phyloP scores from a whole-genome alignment of 208 protist genomes.

The Acanthamoeba royreba region DNA sequence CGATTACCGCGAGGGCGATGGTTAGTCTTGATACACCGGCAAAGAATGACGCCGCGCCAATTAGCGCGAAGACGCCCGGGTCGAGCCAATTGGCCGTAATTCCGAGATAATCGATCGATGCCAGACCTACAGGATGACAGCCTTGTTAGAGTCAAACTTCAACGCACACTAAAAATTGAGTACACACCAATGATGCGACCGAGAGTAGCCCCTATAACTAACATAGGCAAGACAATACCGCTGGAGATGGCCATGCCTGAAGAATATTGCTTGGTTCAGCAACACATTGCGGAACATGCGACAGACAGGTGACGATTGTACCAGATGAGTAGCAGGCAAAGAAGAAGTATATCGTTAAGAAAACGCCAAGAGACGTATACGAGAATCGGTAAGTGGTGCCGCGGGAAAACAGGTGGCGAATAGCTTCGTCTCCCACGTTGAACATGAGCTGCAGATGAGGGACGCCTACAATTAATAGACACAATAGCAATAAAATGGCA shows the following conservation, averaged over 20 bases:
- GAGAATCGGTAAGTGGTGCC: conserved; percentile 84
- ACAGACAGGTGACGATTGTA: background rate
- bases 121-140: background rate
- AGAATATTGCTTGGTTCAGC: background rate
- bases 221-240: conserved; percentile 88
- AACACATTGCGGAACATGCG: background rate
- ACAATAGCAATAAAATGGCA: background rate
- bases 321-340: conserved; percentile 76
- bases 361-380: conserved; percentile 77
- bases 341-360: conserved; percentile 84
- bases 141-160: background rate
- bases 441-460: conserved; percentile 66
- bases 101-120: background rate
- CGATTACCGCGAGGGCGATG: conserved; percentile 92
- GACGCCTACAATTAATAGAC: background rate
- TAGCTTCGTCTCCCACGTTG: conserved; percentile 83
- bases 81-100: background rate
- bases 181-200: conserved; percentile 75
- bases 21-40: conserved; percentile 89
- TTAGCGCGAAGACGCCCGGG: conserved; percentile 79
- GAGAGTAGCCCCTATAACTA: conserved; percentile 88
- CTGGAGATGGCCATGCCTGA: conserved; percentile 85
- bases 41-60: conserved; percentile 90
- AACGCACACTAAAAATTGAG: background rate
- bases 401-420: conserved; percentile 87